Evolutionary conservation across 2,329 filamentous ascomycete genomes (phyloP), one percentile per base, ranked within the genome.

Genomic region (Nigrospora oryzae): DNA sequence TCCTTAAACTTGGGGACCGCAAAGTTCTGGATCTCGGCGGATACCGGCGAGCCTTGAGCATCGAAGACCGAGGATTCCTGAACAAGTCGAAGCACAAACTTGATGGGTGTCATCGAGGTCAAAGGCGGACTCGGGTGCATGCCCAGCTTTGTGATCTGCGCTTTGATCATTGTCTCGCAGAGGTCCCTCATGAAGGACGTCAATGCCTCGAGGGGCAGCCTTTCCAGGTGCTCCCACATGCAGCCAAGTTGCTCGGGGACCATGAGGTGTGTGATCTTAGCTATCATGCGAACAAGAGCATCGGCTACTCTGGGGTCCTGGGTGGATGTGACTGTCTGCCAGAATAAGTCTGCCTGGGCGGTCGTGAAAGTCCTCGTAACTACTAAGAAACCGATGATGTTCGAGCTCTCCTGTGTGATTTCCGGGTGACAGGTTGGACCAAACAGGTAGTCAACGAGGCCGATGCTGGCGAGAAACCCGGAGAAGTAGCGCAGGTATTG

Each of bases 351-450:
- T 1, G 86, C 86, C 56, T 94, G 84, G 16, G 74, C 65, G 32
- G 80, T 63, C 1, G 76, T 79, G 63, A 91, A 95, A 13, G 80
- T 83, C 44, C 75, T 74, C 0, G 87, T 93, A 13, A 93, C 85
- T 17, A 89, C 77, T 42, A 97, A 71, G 56, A 97, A 97, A 1
- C 87, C 87, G 40, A 96, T 73, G 43, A 97, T 86, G 51, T 95
- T 95, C 36, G 77, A 75, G 56, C 87, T 87, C 53, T 89, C 81
- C 33, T 77, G 74, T 16, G 94, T 93, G 43, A 97, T 80, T 58
- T 95, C 89, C 1, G 90, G 89, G 57, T 97, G 93, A 31, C 91
- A 96, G 45, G 89, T 89, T 13, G 91, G 82, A 2, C 91, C 88
- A 42, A 96, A 77, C 38, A 98, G 81, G 63, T 96, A 97, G 47